Conservation (phyloP, 2,329 filamentous ascomycete species). For the Aureobasidium sp. region DNA sequence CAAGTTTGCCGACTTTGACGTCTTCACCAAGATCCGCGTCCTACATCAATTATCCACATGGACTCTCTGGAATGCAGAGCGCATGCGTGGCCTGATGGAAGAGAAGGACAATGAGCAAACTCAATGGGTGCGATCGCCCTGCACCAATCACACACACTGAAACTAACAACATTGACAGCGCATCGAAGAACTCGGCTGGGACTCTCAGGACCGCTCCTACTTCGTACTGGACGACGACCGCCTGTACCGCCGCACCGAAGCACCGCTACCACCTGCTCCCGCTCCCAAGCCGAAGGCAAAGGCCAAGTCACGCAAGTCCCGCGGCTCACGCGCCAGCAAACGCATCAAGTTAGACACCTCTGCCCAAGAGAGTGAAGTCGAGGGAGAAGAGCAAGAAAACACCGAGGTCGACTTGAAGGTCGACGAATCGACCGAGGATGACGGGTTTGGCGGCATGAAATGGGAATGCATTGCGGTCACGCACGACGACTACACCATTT, state of each 20-base stretch:
- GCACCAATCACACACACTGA: conserved; percentile 14
- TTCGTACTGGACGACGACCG: conserved; percentile 91
- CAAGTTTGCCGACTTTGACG: conserved; percentile 73
- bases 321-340: conserved; percentile 60
- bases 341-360: conserved; percentile 53
- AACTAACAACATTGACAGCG: conserved; percentile 33
- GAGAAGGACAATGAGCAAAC: conserved; percentile 77
- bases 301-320: conserved; percentile 46
- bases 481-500: conserved; percentile 65
- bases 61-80: conserved; percentile 80
- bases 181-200: conserved; percentile 83
- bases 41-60: conserved; percentile 85
- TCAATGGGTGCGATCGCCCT: conserved; percentile 60
- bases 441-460: conserved; percentile 63
- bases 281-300: conserved; percentile 47
- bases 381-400: conserved; percentile 36
- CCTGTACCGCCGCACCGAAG: conserved; percentile 80
- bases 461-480: conserved; percentile 92
- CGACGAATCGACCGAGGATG: conserved; percentile 29
- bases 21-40: conserved; percentile 73
- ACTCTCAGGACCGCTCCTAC: conserved; percentile 77
- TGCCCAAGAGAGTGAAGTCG: conserved; percentile 37
- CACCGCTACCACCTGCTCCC: conserved; percentile 52
- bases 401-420: conserved; percentile 20
- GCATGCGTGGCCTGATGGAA: conserved; percentile 77